Evolutionary conservation across 75 land plant species (phyloP).

Genomic region (Gnetum montanum): DNA sequence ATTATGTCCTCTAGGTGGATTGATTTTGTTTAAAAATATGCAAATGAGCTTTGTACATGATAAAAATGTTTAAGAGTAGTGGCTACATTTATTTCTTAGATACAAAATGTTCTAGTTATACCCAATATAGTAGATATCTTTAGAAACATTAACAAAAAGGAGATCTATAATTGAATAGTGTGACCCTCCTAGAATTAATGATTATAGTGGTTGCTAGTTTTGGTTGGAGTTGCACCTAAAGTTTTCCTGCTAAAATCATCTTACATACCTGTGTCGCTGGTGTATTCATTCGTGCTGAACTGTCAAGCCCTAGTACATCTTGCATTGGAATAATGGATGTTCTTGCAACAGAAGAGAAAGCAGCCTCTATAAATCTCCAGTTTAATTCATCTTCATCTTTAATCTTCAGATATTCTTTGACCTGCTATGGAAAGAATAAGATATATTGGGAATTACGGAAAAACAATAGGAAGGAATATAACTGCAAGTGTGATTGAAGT

Average conservation of each 20-base stretch:
- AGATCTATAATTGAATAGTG: not conserved
- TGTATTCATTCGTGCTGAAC: slow-evolving; percentile 86
- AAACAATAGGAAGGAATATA: not conserved
- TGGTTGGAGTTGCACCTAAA: too few species aligned
- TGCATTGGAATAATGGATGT: slow-evolving; percentile 86
- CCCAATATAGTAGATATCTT: not conserved
- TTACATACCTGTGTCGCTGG: slow-evolving; percentile 73
- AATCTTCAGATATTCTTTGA: slow-evolving; percentile 33
- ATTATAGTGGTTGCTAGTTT: not conserved
- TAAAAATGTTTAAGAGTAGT: too few species aligned
- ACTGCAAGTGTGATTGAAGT: not conserved
- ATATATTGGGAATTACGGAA: not conserved
- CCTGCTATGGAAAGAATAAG: slow-evolving; percentile 32
- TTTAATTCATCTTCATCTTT: slow-evolving; percentile 45
- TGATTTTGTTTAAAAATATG: too few species aligned
- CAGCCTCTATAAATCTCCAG: slow-evolving; percentile 61
- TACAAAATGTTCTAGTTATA: too few species aligned
- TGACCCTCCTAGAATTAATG: not conserved
- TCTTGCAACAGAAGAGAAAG: slow-evolving; percentile 72
- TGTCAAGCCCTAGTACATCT: slow-evolving; percentile 74
- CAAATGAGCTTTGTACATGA: too few species aligned
- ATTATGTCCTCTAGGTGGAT: too few species aligned
- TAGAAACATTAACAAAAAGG: not conserved
- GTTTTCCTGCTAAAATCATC: not conserved
- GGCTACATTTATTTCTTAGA: too few species aligned